These are phyloP conservation scores for Thielaviopsis punctulata DNA, from an alignment of 2,329 filamentous ascomycete genomes.

Conservation along the genomic window DNA sequence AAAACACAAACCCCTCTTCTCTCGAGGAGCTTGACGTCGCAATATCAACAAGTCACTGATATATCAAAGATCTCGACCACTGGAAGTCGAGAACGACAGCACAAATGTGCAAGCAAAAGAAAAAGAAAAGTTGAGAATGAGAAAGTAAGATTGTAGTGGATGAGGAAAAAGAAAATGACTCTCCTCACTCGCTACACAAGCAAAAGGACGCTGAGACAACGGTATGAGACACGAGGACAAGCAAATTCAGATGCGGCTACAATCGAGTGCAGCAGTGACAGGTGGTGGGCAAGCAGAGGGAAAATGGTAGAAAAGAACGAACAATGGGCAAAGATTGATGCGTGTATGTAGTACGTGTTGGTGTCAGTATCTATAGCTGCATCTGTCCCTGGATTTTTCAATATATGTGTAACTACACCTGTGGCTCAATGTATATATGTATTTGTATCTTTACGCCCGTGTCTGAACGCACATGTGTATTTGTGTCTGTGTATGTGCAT, in stretches of 20 bases:
- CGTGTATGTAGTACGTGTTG: background rate
- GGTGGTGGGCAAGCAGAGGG: background rate
- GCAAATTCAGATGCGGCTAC: background rate
- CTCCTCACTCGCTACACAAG: constrained; percentile 2
- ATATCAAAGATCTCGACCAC: no score
- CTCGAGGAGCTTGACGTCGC: no score
- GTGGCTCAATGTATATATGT: background rate
- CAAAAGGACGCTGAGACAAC: background rate
- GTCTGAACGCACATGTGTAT: no score
- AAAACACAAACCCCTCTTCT: no score
- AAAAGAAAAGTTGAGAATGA: background rate
- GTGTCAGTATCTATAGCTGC: background rate
- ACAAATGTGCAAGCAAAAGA: background rate
- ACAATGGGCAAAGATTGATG: background rate
- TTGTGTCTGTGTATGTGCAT: background rate
- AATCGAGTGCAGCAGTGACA: background rate
- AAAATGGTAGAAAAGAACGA: background rate
- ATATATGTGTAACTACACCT: background rate
- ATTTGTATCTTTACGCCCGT: background rate
- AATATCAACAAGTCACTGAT: no score
- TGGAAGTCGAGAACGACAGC: background rate
- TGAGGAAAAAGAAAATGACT: background rate
- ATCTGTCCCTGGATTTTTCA: background rate
- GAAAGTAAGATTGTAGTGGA: background rate
- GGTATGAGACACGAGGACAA: background rate